Evolutionary conservation across 2,329 filamentous ascomycete genomes (phyloP), one percentile per base, ranked within the genome.

Genomic region (Hysterium pulicare): DNA sequence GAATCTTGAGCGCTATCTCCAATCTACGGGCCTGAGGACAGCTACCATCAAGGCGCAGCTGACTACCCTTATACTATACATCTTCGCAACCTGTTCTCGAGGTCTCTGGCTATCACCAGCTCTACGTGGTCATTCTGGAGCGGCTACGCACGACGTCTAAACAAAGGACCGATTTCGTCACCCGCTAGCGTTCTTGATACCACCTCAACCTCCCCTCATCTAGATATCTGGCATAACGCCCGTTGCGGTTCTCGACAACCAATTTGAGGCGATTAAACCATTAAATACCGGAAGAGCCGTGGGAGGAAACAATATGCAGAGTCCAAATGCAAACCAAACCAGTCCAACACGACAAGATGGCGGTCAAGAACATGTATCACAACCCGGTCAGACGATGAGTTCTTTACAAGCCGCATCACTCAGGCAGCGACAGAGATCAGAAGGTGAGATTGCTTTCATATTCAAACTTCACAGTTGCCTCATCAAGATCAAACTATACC

Each of bases 251-350:
- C n/a, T n/a, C n/a, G n/a, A n/a, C n/a, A n/a, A n/a, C n/a, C n/a
- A n/a, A n/a, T n/a, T n/a, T n/a, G n/a, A n/a, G n/a, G n/a, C n/a
- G n/a, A n/a, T n/a, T n/a, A n/a, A n/a, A n/a, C n/a, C n/a, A n/a
- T n/a, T n/a, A n/a, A n/a, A n/a, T n/a, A n/a, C n/a, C n/a, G n/a
- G n/a, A n/a, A n/a, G n/a, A n/a, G n/a, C n/a, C n/a, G n/a, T n/a
- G n/a, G n/a, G n/a, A n/a, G n/a, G n/a, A 31, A 11, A 17, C 40
- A 42, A 32, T 33, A 64, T 64, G 61, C 57, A 64, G 48, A 54
- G 40, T 20, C 49, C 46, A 32, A 28, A 58, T 38, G 47, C 56
- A 24, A 50, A 47, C 21, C 56, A 54, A 36, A 46, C 48, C 35
- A 49, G 51, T 39, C 42, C 47, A 52, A 45, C 50, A 39, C 54